Evolutionary conservation across 164 flowering plant species (phyloP).

Genomic region (Akebia trifoliata): DNA sequence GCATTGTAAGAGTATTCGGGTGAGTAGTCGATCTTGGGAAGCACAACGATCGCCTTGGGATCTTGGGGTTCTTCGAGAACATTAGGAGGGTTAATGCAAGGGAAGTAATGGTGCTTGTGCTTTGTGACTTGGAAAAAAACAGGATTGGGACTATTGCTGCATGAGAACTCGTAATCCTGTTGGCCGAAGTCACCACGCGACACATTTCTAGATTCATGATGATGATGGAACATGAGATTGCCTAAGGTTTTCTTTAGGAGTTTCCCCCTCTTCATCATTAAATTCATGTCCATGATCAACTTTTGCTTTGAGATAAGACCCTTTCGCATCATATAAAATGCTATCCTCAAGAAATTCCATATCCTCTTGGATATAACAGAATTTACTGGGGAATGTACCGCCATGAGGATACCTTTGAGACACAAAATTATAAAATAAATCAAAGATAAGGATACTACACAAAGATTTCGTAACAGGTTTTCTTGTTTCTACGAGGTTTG

Average conservation of each 20-base stretch:
- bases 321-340: slow-evolving; percentile 47
- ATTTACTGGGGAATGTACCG: slow-evolving; percentile 26
- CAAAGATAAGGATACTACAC: background rate
- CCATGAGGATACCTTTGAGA: slow-evolving; percentile 11
- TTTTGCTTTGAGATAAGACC: slow-evolving; percentile 45
- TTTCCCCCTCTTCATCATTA: slow-evolving; percentile 51
- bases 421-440: background rate
- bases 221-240: slow-evolving; percentile 33
- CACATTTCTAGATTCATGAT: slow-evolving; percentile 16
- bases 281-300: slow-evolving; percentile 44
- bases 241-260: slow-evolving; percentile 32
- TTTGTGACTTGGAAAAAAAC: slow-evolving; percentile 43
- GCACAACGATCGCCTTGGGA: slow-evolving; percentile 19
- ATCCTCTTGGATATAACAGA: slow-evolving; percentile 38
- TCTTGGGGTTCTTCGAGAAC: slow-evolving; percentile 6
- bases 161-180: slow-evolving; percentile 56
- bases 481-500: slow-evolving; percentile 27
- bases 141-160: slow-evolving; percentile 56
- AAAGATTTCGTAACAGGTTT: slow-evolving; percentile 1
- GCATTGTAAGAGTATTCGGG: slow-evolving; percentile 33
- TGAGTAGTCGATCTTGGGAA: slow-evolving; percentile 29
- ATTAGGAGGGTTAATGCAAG: slow-evolving; percentile 40
- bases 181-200: slow-evolving; percentile 28
- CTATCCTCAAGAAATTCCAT: slow-evolving; percentile 43
- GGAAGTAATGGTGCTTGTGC: slow-evolving; percentile 41